phyloP scores from a whole-genome alignment of 257 asterid species.

The Solanum dulcamara region DNA sequence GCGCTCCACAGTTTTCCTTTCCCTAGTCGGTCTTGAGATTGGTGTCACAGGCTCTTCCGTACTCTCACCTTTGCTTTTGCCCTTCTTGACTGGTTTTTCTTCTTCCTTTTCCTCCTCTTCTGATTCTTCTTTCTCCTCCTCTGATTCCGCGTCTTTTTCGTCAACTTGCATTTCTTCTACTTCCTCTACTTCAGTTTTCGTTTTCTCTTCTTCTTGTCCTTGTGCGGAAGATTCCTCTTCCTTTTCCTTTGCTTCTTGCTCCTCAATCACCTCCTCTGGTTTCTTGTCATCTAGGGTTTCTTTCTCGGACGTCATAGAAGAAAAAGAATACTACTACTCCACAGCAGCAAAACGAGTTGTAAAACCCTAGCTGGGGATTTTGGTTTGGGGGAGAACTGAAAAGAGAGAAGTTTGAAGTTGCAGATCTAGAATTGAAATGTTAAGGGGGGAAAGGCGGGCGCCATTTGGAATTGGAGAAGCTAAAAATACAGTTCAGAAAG shows the following conservation, averaged over 20 bases:
- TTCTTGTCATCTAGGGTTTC: conserved; percentile 22
- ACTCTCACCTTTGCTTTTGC: background rate
- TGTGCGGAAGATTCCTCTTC: background rate
- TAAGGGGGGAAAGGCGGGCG: background rate
- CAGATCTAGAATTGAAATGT: background rate
- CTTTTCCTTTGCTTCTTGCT: background rate
- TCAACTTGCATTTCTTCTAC: background rate
- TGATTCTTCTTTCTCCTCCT: background rate
- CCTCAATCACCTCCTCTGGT: conserved; percentile 9
- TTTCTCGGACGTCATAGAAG: conserved; percentile 34
- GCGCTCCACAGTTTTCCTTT: conserved; percentile 56
- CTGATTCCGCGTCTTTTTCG: background rate
- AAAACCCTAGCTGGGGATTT: background rate
- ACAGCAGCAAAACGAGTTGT: background rate
- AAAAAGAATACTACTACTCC: background rate
- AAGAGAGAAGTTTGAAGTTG: background rate
- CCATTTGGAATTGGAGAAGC: background rate
- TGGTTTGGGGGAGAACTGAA: background rate
- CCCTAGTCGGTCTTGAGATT: conserved; percentile 50
- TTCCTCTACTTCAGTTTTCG: background rate
- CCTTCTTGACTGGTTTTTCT: background rate
- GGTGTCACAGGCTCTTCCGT: conserved; percentile 22
- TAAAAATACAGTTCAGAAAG: background rate
- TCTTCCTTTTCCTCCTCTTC: background rate
- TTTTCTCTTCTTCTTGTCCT: background rate